Percentiles rank a stretch among this genome's conserved stretches.
phyloP scores from a whole-genome alignment of 169 alveolate genomes.

The Hepatocystis sp. region DNA sequence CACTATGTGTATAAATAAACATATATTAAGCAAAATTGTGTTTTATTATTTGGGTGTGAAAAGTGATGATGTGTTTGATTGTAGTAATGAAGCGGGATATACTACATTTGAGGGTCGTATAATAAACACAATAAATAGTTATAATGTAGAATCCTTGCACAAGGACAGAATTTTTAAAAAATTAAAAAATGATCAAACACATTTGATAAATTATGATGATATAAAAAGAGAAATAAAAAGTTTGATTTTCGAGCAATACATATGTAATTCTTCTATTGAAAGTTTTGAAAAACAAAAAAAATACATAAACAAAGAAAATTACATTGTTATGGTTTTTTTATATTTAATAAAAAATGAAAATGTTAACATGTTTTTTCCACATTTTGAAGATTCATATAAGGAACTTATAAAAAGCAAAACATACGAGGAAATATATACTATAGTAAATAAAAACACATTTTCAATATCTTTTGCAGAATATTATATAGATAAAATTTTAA shows the following conservation, averaged over 20 bases:
- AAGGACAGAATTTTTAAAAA: too few relatives aligned
- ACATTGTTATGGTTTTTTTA: constrained; percentile 31
- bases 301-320: constrained; percentile 19
- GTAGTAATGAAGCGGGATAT: neutral
- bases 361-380: neutral
- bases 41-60: neutral
- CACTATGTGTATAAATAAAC: neutral
- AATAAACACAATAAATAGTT: too few relatives aligned
- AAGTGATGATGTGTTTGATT: neutral
- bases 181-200: constrained; percentile 17
- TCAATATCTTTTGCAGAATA: constrained; percentile 20
- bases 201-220: constrained; percentile 19
- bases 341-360: constrained; percentile 38
- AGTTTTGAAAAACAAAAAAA: constrained; percentile 2
- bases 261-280: constrained; percentile 12
- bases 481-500: constrained; percentile 25
- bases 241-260: constrained; percentile 8
- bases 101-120: too few relatives aligned
- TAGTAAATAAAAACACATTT: constrained; percentile 1
- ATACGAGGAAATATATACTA: constrained; percentile 19
- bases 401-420: constrained; percentile 8
- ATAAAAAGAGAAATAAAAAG: constrained; percentile 15
- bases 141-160: too few relatives aligned
- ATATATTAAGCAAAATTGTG: constrained; percentile 23
- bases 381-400: constrained; percentile 4